phyloP scores from a whole-genome alignment of 176 grass and related monocot species.

The Ensete ventricosum region DNA sequence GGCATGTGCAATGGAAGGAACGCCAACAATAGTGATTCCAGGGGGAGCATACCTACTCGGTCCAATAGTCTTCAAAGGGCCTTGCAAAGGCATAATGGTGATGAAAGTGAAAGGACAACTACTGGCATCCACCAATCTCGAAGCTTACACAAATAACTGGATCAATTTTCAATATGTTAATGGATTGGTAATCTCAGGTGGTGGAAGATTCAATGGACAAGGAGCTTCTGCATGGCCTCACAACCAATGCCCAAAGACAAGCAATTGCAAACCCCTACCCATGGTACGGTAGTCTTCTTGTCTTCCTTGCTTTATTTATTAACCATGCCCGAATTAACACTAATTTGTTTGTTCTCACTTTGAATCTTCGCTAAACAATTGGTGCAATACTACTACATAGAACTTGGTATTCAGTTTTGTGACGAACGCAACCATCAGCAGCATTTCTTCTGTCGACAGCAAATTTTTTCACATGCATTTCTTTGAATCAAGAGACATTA shows the following conservation, averaged over 20 bases:
- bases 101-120: conserved; percentile 36
- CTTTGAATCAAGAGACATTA: conserved; percentile 29
- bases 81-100: conserved; percentile 43
- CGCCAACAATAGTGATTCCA: conserved; percentile 36
- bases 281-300: conserved; percentile 16
- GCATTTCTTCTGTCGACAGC: conserved; percentile 38
- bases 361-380: background rate
- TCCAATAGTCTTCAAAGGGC: conserved; percentile 27
- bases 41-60: conserved; percentile 31
- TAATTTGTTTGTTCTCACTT: background rate
- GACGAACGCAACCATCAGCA: conserved; percentile 15
- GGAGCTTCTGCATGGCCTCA: conserved; percentile 38
- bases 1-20: conserved; percentile 34
- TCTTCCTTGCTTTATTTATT: background rate
- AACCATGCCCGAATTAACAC: background rate
- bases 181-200: conserved; percentile 29
- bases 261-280: conserved; percentile 46
- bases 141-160: conserved; percentile 42
- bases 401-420: background rate
- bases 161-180: conserved; percentile 41
- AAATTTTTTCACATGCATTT: conserved; percentile 75
- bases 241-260: conserved; percentile 40
- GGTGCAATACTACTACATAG: background rate
- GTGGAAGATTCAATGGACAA: conserved; percentile 51
- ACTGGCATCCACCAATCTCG: conserved; percentile 40